These are phyloP conservation scores for Hericium coralloides DNA, from an alignment of 768 basidiomycete species.

Conservation along the genomic window DNA sequence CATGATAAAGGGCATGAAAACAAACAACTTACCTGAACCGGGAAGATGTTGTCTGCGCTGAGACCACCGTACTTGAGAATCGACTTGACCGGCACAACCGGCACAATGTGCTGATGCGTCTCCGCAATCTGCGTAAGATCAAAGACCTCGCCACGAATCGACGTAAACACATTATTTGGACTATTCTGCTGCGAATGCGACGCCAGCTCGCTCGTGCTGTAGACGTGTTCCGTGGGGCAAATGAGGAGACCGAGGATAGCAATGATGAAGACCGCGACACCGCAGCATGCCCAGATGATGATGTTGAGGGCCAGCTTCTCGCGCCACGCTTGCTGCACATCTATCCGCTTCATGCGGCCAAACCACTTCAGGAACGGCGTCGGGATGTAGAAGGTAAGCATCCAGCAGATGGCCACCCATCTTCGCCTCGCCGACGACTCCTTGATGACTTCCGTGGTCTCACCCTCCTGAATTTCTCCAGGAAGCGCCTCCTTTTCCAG, in stretches of 20 bases:
- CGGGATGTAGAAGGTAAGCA: conserved; percentile 91
- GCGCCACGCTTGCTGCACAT: conserved; percentile 93
- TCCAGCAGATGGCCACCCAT: conserved; percentile 85
- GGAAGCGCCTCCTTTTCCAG: conserved; percentile 78
- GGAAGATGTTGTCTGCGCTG: conserved; percentile 73
- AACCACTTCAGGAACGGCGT: conserved; percentile 54
- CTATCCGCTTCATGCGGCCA: conserved; percentile 90
- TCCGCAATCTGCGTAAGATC: conserved; percentile 64
- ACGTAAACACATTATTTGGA: conserved; percentile 70
- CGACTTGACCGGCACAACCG: conserved; percentile 65
- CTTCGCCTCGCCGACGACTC: conserved; percentile 71
- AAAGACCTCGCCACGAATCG: conserved; percentile 92
- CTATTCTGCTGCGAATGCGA: conserved; percentile 53
- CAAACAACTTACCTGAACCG: conserved; percentile 62
- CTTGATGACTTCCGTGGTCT: conserved; percentile 81
- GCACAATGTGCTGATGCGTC: conserved; percentile 59
- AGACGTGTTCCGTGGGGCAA: conserved; percentile 93
- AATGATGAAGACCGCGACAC: conserved; percentile 86
- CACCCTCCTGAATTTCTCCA: conserved; percentile 79
- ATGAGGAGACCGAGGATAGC: conserved; percentile 81
- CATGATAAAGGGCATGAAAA: conserved; percentile 1
- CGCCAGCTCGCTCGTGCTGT: conserved; percentile 65
- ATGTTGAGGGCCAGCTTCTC: conserved; percentile 94
- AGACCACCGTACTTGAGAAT: conserved; percentile 81
- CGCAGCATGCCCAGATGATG: conserved; percentile 92